Base-by-base conservation (phyloP, 768 basidiomycete species). In the Kockovaella imperatae region DNA sequence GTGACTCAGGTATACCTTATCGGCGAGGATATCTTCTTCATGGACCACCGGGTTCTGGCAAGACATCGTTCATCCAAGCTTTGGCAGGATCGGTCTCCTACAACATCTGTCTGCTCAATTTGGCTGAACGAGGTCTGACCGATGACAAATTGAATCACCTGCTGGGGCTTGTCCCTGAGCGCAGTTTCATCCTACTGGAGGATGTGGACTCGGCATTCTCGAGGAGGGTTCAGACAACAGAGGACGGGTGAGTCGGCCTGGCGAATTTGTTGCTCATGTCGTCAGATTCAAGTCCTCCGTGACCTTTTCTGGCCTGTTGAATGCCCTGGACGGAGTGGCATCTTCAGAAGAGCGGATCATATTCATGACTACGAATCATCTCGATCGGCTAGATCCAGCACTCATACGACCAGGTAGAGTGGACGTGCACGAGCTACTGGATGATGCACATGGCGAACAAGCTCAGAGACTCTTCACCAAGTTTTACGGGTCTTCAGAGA, bases 291-390 rank as follows among this genome's bases (percentile, higher is more conserved):
- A 91, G 72, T 90, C 89, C 0, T 85, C 86, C 11, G 84, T 99
- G 29, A 97, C 95, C 3, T 97, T 99, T 74, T 96, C 93, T 6
- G 95, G 95, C 23, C 87, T 97, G 66, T 75, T 99, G 35, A 99
- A 99, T 60, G 90, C 91, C 13, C 76, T 99, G 2, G 95, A 99
- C 64, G 95, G 95, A 15, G 93, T 99, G 24, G 93, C 89, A 4
- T 95, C 93, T 10, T 88, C 90, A 34, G 91, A 96, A 73, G 90
- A 95, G 62, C 83, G 95, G n/a, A 83, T 99, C 66, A 80, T 99
- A 29, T 99, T 99, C 74, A 86, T 99, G 83, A 99, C 95, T 0
- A 97, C 95, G n/a, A 99, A 99, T 70, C 95, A 97, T 60, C 68
- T 86, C 45, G 81, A 86, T 51, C 78, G 77, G 53, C 79, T 99